Evolutionary conservation across 768 basidiomycete genomes (phyloP).

Genomic region (Psilocybe cubensis): DNA sequence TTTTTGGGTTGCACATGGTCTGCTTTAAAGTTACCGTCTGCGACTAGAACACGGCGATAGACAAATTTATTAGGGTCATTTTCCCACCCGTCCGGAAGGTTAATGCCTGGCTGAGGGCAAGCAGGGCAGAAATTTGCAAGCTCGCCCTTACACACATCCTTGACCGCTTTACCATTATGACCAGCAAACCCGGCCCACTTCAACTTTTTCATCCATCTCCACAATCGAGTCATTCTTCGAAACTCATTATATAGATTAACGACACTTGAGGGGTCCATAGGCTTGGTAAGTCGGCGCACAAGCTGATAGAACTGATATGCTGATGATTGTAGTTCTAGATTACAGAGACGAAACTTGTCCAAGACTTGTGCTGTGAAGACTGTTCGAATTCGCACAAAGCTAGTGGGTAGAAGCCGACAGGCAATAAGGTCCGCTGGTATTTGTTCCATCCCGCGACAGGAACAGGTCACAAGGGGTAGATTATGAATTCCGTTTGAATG

Average conservation of each 20-base stretch:
- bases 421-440: not conserved
- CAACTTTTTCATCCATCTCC: too few species aligned
- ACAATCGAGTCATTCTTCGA: conserved; percentile 2
- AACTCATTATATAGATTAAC: conserved; percentile 7
- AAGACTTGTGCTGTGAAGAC: not conserved
- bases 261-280: conserved; percentile 1
- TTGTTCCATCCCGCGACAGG: not conserved
- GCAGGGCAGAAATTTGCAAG: conserved; percentile 18
- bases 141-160: not conserved
- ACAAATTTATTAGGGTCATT: not conserved
- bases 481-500: conserved; percentile 7
- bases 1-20: conserved; percentile 15
- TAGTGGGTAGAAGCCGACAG: not conserved
- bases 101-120: conserved; percentile 18
- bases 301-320: conserved; percentile 6
- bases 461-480: not conserved
- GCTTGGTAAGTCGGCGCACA: not conserved
- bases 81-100: conserved; percentile 10
- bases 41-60: not conserved
- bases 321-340: conserved; percentile 4
- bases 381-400: not conserved
- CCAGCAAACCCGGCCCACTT: conserved; percentile 9
- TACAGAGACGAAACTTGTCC: conserved; percentile 1
- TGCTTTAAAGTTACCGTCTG: conserved; percentile 26
- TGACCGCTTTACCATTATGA: not conserved